Evolutionary conservation across 306 rosid species (phyloP), one percentile per base, ranked within the genome.

Genomic region (Rosa persica): DNA sequence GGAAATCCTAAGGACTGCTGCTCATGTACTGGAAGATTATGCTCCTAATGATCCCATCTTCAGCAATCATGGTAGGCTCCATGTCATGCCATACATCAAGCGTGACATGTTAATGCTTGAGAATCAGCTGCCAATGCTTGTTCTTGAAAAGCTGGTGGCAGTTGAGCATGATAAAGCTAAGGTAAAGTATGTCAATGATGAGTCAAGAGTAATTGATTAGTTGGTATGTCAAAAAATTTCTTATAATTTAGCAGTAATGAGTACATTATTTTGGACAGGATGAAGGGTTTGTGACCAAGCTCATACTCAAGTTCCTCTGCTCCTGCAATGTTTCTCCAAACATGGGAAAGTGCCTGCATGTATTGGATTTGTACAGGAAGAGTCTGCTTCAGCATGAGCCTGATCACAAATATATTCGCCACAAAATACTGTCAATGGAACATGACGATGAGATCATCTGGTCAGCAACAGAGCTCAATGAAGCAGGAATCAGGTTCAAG

Each of bases 91-190:
- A 0, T 82, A 76, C 68, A 82, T 90, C 64, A 78, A 42, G 44
- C 82, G 91, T 8, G 92, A 90, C 71, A 90, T 90, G 88, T 79
- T 85, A 54, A 76, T 88, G 87, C 89, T 90, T 34, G 89, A 88
- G 76, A 90, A 90, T 77, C 95, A 90, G 57, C 11, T 90, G 17
- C 92, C 92, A 2, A 67, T 87, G 58, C 15, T 4, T 54, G 86
- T 85, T 80, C 85, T 88, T 25, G 65, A 77, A 39, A 60, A 40
- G 25, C 72, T 90, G 48, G 40, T 85, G 40, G 60, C 62, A 39
- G 39, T 86, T 83, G 85, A 77, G 30, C 57, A 39, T 1, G 34
- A 54, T 16, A 1, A 54, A 12, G 22, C 20, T 1, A 67, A 27
- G 52, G 67, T 58, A 42, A 40, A 22, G 12, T 57, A 8, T 57